Evolutionary conservation across 768 basidiomycete species (phyloP), one percentile per base, ranked within the genome.

Genomic region (Tylopilus subfusipes): DNA sequence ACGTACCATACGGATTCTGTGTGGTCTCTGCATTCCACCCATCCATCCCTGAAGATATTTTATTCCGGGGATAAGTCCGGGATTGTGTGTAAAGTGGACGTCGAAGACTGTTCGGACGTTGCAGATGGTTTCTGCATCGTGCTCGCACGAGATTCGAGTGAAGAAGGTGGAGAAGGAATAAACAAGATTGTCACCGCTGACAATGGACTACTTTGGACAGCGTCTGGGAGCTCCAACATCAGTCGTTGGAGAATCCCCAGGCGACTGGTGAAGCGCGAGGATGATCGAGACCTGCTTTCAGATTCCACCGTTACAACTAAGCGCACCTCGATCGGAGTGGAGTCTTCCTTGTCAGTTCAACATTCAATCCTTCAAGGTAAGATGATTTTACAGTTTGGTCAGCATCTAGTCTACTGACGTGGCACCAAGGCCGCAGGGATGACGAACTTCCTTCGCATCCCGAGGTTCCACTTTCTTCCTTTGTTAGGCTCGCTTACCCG

Each of bases 51-150:
- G 48, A 84, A 84, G 67, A 78, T 84, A 2, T 99, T 99, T 75
- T 98, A 96, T 72, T 97, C 95, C 0, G 97, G 96, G 11, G 96
- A 98, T 63, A 82, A 90, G 27, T 83, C 88, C 4, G 97, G 96
- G n/a, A 76, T 86, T 54, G 84, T 98, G 8, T 93, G 91, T 68
- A 85, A 85, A 59, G 86, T 94, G n/a, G 97, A 99, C 61, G 82
- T 96, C 3, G 91, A 94, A 62, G 84, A 82, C 36, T 88, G 84
- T 56, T 72, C 78, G 14, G 90, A 94, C 52, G 78, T 96, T 25
- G 82, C 87, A 2, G 93, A 97, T 43, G 97, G 91, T 29, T 90
- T 93, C 69, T 98, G 96, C 65, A 75, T 90, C 36, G 76, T 96
- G 13, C 75, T 99, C 27, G 91, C 89, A 55, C 84, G 85, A 66